Percentiles rank a stretch among this genome's conserved stretches.
Evolutionary conservation across 1,284 basidiomycete species (phyloP).

Genomic region (Violaceomyces palustris): DNA sequence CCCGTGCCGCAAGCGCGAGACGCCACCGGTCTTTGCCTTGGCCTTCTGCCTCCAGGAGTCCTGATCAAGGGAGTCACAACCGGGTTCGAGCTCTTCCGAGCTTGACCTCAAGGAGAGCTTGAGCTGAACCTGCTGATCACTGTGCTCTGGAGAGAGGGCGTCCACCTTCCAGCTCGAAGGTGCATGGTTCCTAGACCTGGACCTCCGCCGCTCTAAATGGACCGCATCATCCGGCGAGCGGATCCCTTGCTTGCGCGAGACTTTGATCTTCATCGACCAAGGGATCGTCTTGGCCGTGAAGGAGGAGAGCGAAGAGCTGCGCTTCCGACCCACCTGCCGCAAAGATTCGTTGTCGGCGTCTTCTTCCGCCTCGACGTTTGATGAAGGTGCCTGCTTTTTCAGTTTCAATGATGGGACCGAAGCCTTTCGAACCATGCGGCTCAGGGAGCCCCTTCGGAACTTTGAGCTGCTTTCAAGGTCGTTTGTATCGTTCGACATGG

Average conservation of each 20-base stretch:
- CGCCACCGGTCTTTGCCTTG: background rate
- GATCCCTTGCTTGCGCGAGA: too few relatives aligned
- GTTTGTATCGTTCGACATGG: background rate
- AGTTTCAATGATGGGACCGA: too few relatives aligned
- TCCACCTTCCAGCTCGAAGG: conserved; percentile 11
- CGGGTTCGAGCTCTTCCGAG: background rate
- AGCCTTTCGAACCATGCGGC: background rate
- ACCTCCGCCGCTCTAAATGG: too few relatives aligned
- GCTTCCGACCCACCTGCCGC: background rate
- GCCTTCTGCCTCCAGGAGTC: background rate
- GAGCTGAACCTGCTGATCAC: conserved; percentile 3
- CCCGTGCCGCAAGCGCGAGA: too few relatives aligned
- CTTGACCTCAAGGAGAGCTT: conserved; percentile 4
- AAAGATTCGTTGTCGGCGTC: background rate
- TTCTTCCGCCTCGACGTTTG: background rate
- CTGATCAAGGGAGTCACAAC: background rate
- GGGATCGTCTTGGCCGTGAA: conserved; percentile 1
- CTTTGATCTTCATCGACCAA: background rate
- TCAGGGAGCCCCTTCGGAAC: conserved; percentile 7
- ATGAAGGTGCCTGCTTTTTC: conserved; percentile 1
- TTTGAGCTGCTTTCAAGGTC: background rate
- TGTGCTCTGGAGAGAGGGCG: background rate
- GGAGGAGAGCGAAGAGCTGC: conserved; percentile 5
- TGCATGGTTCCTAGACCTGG: too few relatives aligned
- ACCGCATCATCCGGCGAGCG: too few relatives aligned